Conservation (phyloP, 176 grass and related monocot species). For the bread wheat (Triticum aestivum) region IWGSC_CS_RefSeq_v2.1 NC_057794.1:122169045-122169544, state of each 20-base stretch:
- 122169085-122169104: not conserved
- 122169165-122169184: constrained; percentile 68
- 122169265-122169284: not conserved
- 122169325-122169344: not conserved
- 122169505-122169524: too few relatives aligned
- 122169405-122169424: not conserved
- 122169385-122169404: constrained; percentile 3
- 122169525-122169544: too few relatives aligned
- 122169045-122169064: not conserved
- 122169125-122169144: constrained; percentile 89
- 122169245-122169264: not conserved
- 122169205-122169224: not conserved
- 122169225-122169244: constrained; percentile 5
- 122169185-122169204: constrained; percentile 23
- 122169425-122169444: constrained; percentile 18
- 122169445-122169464: not conserved
- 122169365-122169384: not conserved
- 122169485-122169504: too few relatives aligned
- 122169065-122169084: not conserved
- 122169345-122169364: not conserved
- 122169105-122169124: constrained; percentile 57
- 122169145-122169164: constrained; percentile 84
- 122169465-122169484: not conserved
- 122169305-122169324: not conserved
- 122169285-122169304: not conserved